phyloP scores from a whole-genome alignment of 257 asterid genomes.

The Solanum bulbocastanum region DNA sequence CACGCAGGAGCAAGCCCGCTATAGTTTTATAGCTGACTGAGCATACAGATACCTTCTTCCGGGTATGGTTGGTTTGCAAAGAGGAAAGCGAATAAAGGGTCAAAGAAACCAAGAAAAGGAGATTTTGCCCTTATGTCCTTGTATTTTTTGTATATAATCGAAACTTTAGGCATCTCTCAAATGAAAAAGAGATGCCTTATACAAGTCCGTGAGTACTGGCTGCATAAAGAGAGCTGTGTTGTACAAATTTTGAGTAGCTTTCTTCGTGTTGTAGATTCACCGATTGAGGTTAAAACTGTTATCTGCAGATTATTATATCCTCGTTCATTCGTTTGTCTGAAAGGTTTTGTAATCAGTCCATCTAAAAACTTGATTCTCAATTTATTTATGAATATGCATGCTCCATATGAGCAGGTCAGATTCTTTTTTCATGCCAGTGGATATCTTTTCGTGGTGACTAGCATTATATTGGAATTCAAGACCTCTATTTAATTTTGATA shows the following conservation, averaged over 20 bases:
- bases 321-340: neutral
- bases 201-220: neutral
- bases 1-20: slow-evolving; percentile 59
- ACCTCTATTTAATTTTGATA: neutral
- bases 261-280: neutral
- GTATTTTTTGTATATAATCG: neutral
- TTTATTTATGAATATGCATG: neutral
- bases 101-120: neutral
- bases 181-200: neutral
- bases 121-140: neutral
- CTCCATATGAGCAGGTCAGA: neutral
- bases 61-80: neutral
- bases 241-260: neutral
- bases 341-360: neutral
- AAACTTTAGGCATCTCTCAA: neutral
- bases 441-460: neutral
- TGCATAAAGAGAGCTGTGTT: neutral
- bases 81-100: neutral
- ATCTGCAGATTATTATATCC: neutral
- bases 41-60: neutral
- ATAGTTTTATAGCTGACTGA: slow-evolving; percentile 43
- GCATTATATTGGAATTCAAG: neutral
- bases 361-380: neutral
- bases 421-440: neutral
- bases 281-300: neutral